phyloP scores from a whole-genome alignment of 768 basidiomycete genomes.

The Russula griseocarnosa region DNA sequence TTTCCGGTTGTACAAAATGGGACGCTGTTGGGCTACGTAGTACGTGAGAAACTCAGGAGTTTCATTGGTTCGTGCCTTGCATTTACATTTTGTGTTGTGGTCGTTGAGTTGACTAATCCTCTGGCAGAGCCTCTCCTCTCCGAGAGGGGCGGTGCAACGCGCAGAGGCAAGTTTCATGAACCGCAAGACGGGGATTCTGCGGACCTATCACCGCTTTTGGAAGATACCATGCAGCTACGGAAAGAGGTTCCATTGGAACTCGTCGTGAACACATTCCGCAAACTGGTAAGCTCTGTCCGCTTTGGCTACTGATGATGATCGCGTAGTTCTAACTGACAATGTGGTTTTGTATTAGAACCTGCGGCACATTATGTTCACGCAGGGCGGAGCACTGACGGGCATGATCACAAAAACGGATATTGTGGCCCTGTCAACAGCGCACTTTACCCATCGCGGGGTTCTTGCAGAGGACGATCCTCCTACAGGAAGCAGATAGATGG shows the following conservation, averaged over 20 bases:
- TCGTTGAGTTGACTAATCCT: not conserved
- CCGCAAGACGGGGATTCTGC: not conserved
- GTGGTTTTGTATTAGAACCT: conserved; percentile 46
- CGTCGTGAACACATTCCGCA: conserved; percentile 72
- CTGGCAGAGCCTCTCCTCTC: conserved; percentile 13
- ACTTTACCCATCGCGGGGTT: conserved; percentile 50
- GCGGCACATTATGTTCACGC: conserved; percentile 63
- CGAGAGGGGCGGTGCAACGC: conserved; percentile 9
- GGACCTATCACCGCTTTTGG: conserved; percentile 38
- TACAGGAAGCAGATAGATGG: not conserved
- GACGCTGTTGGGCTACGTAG: conserved; percentile 57
- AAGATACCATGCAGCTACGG: conserved; percentile 54
- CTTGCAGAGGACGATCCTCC: conserved; percentile 12
- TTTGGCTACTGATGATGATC: not conserved
- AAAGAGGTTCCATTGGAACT: conserved; percentile 68
- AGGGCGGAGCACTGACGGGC: conserved; percentile 54
- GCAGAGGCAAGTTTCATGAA: conserved; percentile 11
- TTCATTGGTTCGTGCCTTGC: conserved; percentile 34
- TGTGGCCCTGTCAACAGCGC: conserved; percentile 52
- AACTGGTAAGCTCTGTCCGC: conserved; percentile 43
- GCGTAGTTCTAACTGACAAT: conserved; percentile 14
- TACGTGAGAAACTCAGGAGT: conserved; percentile 49
- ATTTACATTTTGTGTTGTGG: not conserved
- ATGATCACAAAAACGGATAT: conserved; percentile 69
- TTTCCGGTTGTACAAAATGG: conserved; percentile 58